Conservation (phyloP, 306 rosid genomes). For the Fragaria ananassa region DNA sequence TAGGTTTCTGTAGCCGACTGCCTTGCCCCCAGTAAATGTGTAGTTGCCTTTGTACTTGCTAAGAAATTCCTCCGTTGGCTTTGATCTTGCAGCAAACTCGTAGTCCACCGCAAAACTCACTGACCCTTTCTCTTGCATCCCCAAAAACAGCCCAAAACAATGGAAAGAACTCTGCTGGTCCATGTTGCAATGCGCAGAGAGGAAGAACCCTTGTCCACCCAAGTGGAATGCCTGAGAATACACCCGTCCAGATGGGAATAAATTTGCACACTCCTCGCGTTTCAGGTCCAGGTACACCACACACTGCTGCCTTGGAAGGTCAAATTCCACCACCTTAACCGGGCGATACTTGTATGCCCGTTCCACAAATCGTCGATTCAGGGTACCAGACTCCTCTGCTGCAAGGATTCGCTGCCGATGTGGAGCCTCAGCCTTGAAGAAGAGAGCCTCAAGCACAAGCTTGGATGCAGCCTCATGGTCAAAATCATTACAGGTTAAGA, state of each 20-base stretch:
- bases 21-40: slow-evolving; percentile 95
- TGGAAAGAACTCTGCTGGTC: slow-evolving; percentile 94
- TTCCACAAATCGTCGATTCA: slow-evolving; percentile 74
- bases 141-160: slow-evolving; percentile 89
- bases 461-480: slow-evolving; percentile 83
- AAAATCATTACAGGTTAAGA: slow-evolving; percentile 76
- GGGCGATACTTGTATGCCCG: slow-evolving; percentile 97
- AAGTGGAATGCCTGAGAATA: slow-evolving; percentile 98
- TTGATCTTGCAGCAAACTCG: slow-evolving; percentile 87
- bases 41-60: slow-evolving; percentile 98
- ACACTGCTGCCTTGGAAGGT: slow-evolving; percentile 89
- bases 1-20: slow-evolving; percentile 89
- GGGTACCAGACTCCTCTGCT: slow-evolving; percentile 61
- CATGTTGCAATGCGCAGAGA: slow-evolving; percentile 98
- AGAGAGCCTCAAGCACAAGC: slow-evolving; percentile 83
- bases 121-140: slow-evolving; percentile 98
- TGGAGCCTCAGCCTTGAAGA: slow-evolving; percentile 93
- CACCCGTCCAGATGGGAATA: slow-evolving; percentile 89
- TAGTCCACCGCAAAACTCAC: slow-evolving; percentile 90
- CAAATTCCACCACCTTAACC: slow-evolving; percentile 93
- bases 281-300: slow-evolving; percentile 90
- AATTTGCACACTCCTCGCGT: slow-evolving; percentile 74
- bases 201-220: slow-evolving; percentile 97
- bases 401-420: slow-evolving; percentile 82
- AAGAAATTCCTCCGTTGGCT: slow-evolving; percentile 69